phyloP scores from a whole-genome alignment of 495 filamentous ascomycete species.

The Xylaria cubensis region DNA sequence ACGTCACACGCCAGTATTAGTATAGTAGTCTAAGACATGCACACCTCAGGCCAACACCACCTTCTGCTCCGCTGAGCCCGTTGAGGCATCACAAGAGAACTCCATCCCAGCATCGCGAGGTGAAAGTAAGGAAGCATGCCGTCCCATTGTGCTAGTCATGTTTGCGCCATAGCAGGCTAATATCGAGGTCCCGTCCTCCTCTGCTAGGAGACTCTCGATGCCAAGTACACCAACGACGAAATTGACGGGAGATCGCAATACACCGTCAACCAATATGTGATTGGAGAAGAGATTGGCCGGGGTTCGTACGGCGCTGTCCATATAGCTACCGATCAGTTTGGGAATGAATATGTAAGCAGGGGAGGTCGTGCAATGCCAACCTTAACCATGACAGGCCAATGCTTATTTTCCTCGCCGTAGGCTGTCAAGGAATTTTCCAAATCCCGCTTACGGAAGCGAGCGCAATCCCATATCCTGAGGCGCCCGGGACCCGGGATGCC shows the following conservation, averaged over 20 bases:
- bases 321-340: conserved; percentile 87
- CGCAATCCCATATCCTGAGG: conserved; percentile 88
- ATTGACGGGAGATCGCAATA: conserved; percentile 77
- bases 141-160: conserved; percentile 34
- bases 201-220: conserved; percentile 86
- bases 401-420: conserved; percentile 52
- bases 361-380: background rate
- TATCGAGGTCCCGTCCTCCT: conserved; percentile 21
- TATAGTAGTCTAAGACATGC: conserved; percentile 25
- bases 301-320: conserved; percentile 97
- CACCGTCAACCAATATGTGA: conserved; percentile 91
- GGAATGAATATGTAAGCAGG: conserved; percentile 84
- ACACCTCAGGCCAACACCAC: conserved; percentile 46
- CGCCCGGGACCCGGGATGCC: conserved; percentile 39
- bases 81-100: conserved; percentile 73
- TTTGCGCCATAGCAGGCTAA: conserved; percentile 13
- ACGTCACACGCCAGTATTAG: conserved; percentile 29
- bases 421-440: conserved; percentile 99
- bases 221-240: conserved; percentile 84
- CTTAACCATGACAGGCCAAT: background rate
- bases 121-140: conserved; percentile 61
- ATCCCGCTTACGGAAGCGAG: conserved; percentile 85
- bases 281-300: conserved; percentile 93
- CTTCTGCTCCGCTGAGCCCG: conserved; percentile 56
- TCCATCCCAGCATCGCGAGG: conserved; percentile 70